Conservation (phyloP, 2,329 filamentous ascomycete species). For the Colletotrichum graminicola region DNA sequence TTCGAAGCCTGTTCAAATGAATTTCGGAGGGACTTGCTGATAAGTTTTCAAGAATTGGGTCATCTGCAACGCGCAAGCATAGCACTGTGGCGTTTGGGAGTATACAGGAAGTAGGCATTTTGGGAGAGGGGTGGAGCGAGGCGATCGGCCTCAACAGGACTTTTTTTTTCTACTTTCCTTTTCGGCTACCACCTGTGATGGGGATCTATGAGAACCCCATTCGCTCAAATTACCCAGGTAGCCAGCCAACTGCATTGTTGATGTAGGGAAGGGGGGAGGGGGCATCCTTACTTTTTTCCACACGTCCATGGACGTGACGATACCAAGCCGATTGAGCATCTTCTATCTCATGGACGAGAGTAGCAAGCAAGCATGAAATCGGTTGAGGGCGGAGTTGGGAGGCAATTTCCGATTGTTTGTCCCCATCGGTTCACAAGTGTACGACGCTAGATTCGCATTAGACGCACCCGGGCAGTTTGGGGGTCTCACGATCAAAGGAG, state of each 20-base stretch:
- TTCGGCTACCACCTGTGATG: slow-evolving; percentile 4
- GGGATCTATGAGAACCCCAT: not conserved
- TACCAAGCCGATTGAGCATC: slow-evolving; percentile 31
- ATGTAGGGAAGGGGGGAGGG: slow-evolving; percentile 16
- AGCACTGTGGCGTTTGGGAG: slow-evolving; percentile 31
- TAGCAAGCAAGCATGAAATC: slow-evolving; percentile 39
- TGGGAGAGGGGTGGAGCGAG: slow-evolving; percentile 3
- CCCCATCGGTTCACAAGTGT: slow-evolving; percentile 1
- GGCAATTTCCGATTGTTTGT: slow-evolving; percentile 10
- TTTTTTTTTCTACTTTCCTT: slow-evolving; percentile 9
- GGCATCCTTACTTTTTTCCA: slow-evolving; percentile 35
- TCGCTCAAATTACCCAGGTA: not conserved
- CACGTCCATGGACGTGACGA: slow-evolving; percentile 29
- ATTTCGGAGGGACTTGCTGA: not conserved
- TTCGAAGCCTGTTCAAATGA: slow-evolving; percentile 70
- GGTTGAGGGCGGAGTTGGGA: slow-evolving; percentile 21
- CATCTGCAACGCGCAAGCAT: slow-evolving; percentile 11
- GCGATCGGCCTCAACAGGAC: slow-evolving; percentile 5
- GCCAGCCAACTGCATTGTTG: slow-evolving; percentile 20
- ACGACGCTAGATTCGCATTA: slow-evolving; percentile 37
- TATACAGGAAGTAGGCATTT: slow-evolving; percentile 14
- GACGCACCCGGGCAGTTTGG: slow-evolving; percentile 22
- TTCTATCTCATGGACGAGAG: slow-evolving; percentile 34
- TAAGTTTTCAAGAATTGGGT: not conserved
- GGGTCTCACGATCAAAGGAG: slow-evolving; percentile 5